A percentile compares a stretch with the other conserved stretches of the same genome.
Conservation (phyloP, 176 grass and related monocot species). For the Leersia perrieri region DNA sequence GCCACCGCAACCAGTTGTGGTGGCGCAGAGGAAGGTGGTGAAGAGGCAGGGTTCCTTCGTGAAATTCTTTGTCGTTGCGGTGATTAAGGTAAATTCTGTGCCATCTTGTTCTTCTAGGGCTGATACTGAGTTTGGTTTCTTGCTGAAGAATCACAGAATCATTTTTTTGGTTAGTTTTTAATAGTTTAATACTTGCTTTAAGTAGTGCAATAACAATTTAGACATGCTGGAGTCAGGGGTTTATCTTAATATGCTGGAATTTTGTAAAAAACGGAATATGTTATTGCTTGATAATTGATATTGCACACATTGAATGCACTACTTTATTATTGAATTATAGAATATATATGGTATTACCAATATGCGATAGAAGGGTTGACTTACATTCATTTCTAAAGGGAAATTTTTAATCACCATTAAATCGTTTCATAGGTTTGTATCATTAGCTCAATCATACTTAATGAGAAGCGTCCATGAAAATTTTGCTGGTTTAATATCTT, state of each 20-base stretch:
- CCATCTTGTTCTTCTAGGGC: constrained; percentile 5
- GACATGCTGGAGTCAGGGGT: neutral
- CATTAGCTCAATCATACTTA: neutral
- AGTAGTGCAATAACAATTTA: neutral
- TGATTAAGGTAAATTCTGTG: constrained; percentile 58
- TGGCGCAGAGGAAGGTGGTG: constrained; percentile 38
- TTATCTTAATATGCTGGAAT: neutral
- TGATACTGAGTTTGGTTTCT: constrained; percentile 25
- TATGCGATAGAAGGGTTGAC: neutral
- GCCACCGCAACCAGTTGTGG: neutral
- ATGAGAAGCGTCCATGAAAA: neutral
- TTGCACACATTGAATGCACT: neutral
- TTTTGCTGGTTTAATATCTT: neutral
- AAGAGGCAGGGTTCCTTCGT: constrained; percentile 42
- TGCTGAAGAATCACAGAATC: neutral
- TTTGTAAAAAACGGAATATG: neutral
- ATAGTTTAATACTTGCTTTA: constrained; percentile 2
- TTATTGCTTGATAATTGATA: constrained; percentile 12
- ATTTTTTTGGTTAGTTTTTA: neutral
- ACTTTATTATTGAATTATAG: neutral
- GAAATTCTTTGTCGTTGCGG: constrained; percentile 43
- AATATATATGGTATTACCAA: neutral
- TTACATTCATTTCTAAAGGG: neutral
- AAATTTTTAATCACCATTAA: neutral
- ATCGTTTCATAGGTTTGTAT: neutral